Evolutionary conservation across 2,329 filamentous ascomycete genomes (phyloP), one percentile per base, ranked within the genome.

Genomic region (Aureobasidium lini): DNA sequence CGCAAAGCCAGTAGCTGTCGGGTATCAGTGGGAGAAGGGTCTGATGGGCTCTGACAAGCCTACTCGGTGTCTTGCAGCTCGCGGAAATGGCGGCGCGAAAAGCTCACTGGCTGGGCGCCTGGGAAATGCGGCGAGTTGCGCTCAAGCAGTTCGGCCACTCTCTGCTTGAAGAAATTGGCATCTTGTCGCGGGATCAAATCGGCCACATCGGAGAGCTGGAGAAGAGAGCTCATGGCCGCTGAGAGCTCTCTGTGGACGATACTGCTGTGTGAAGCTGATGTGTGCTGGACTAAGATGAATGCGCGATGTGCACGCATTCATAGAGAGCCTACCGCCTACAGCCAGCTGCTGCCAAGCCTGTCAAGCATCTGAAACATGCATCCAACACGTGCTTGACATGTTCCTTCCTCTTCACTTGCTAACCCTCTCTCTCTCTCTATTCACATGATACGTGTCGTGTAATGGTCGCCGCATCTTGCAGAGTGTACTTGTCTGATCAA

Each of bases 51-150:
- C 31, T 31, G 16, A 18, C 16, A 13, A 15, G 72, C 81, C 65
- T 73, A 88, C 84, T 97, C 94, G 69, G 88, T 81, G 61, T 81
- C 80, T 62, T 87, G 84, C 37, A 99, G 81, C 75, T 95, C 91
- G n/a, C 85, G 77, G 9, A 97, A 75, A 73, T 99, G 94, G 66
- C 84, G 81, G 60, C 87, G 81, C 58, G 89, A 81, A 71, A 99
- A 99, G 69, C 90, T 95, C 64, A 99, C 92, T 13, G 94, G 94
- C 73, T 99, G 94, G 54, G 94, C 93, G 68, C 85, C 94, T 0
- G 94, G 92, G 66, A 99, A 99, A 64, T 76, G 80, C 28, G 77
- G 75, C 65, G 83, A 85, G 56, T 80, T 79, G 66, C 91, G 83
- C 16, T 82, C 80, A n/a, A 99, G 82, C 46, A 96, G 80, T 6